phyloP scores from a whole-genome alignment of 495 filamentous ascomycete genomes.

The Penicillium diatomitis region DNA sequence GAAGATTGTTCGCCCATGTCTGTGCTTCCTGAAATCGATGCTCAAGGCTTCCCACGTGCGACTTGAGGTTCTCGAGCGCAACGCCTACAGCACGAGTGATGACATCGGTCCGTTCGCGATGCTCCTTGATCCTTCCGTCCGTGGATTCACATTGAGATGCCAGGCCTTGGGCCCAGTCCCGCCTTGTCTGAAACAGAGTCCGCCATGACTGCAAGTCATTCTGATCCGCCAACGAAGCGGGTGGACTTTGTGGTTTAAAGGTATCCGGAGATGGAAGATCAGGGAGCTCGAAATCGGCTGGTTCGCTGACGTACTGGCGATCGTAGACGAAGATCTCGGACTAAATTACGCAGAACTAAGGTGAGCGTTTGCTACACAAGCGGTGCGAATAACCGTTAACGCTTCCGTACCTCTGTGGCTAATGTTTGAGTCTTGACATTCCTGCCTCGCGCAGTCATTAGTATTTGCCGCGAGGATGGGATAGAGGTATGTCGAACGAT shows the following conservation, averaged over 20 bases:
- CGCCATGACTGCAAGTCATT: slow-evolving; percentile 75
- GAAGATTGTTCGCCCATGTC: slow-evolving; percentile 59
- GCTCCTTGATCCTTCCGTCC: slow-evolving; percentile 41
- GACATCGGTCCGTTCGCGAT: slow-evolving; percentile 57
- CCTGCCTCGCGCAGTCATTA: slow-evolving; percentile 74
- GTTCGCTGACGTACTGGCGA: slow-evolving; percentile 47
- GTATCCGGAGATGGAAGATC: slow-evolving; percentile 48
- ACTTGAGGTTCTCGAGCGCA: slow-evolving; percentile 71
- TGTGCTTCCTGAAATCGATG: slow-evolving; percentile 65
- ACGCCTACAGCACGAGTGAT: slow-evolving; percentile 67
- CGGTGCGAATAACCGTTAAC: too few species aligned
- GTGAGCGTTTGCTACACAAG: too few species aligned
- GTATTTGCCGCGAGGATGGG: slow-evolving; percentile 60
- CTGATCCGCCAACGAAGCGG: slow-evolving; percentile 63
- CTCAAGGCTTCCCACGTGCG: slow-evolving; percentile 64
- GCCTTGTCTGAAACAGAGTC: slow-evolving; percentile 63
- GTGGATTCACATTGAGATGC: slow-evolving; percentile 53
- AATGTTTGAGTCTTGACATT: slow-evolving; percentile 68
- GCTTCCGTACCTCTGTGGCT: slow-evolving; percentile 55
- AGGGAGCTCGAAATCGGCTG: slow-evolving; percentile 39
- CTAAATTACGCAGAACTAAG: slow-evolving; percentile 26
- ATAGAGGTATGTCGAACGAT: slow-evolving; percentile 59
- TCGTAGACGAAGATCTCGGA: slow-evolving; percentile 86
- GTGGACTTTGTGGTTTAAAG: slow-evolving; percentile 50
- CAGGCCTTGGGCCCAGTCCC: slow-evolving; percentile 64